Conservation (phyloP, 116 monocot genomes). For the Papilionanthe hybrid region DNA sequence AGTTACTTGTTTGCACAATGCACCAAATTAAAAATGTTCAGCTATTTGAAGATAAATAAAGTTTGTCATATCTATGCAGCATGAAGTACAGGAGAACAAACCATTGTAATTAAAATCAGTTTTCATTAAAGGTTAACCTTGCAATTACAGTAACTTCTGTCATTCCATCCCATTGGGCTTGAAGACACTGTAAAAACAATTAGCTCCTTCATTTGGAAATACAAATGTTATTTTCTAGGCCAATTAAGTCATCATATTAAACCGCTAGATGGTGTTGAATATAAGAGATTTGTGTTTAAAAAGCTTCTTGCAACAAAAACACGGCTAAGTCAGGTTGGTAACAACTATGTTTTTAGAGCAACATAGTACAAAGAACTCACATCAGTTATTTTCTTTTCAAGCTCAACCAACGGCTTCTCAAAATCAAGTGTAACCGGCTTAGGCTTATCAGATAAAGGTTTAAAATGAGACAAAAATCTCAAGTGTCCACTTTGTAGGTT, state of each 20-base stretch:
- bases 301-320: not conserved
- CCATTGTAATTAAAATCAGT: not conserved
- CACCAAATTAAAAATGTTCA: not conserved
- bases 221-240: not conserved
- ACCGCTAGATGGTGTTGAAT: not conserved
- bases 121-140: not conserved
- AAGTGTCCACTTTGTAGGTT: conserved; percentile 59
- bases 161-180: not conserved
- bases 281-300: not conserved
- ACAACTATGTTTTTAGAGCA: not conserved
- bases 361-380: conserved; percentile 28
- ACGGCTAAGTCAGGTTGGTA: not conserved
- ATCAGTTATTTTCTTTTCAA: conserved; percentile 63
- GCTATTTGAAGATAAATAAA: not conserved
- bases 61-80: not conserved
- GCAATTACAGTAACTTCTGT: too few relatives aligned
- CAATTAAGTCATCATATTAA: not conserved
- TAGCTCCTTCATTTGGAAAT: not conserved
- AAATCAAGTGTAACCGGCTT: conserved; percentile 70
- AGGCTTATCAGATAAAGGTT: conserved; percentile 61
- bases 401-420: conserved; percentile 77
- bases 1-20: not conserved
- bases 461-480: conserved; percentile 68
- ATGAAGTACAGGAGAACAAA: not conserved
- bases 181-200: not conserved